A percentile compares a stretch with the other conserved stretches of the same genome.
phyloP scores from a whole-genome alignment of 768 basidiomycete genomes.

The Zangia roseola region DNA sequence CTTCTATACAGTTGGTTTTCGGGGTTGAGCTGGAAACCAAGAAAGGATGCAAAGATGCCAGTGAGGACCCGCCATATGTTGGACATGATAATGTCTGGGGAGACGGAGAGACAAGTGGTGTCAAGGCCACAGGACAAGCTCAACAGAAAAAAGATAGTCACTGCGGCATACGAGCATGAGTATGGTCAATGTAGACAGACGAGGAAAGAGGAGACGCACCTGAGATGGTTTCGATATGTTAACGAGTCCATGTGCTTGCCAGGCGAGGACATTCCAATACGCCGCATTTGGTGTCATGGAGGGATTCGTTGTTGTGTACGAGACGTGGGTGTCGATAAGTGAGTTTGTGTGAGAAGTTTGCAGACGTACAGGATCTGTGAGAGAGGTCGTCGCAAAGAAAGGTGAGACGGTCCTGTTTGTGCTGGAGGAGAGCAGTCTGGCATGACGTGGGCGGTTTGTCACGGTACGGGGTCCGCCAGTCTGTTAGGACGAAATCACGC shows the following conservation, averaged over 20 bases:
- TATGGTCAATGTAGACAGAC: not conserved
- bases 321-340: slow-evolving; percentile 68
- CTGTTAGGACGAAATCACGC: slow-evolving; percentile 51
- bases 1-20: slow-evolving; percentile 58
- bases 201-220: slow-evolving; percentile 42
- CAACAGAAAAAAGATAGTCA: slow-evolving; percentile 66
- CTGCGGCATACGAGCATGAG: slow-evolving; percentile 51
- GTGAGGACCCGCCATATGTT: slow-evolving; percentile 53
- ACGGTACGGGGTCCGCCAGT: slow-evolving; percentile 57
- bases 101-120: slow-evolving; percentile 44
- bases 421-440: slow-evolving; percentile 46
- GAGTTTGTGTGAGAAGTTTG: slow-evolving; percentile 68
- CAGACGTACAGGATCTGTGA: slow-evolving; percentile 70
- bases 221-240: slow-evolving; percentile 52
- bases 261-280: slow-evolving; percentile 73
- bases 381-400: slow-evolving; percentile 66
- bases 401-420: slow-evolving; percentile 50
- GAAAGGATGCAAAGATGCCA: slow-evolving; percentile 53
- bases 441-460: slow-evolving; percentile 57
- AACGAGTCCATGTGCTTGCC: slow-evolving; percentile 68
- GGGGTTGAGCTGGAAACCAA: slow-evolving; percentile 58
- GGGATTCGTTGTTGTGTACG: slow-evolving; percentile 58
- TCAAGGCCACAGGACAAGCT: slow-evolving; percentile 72
- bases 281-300: slow-evolving; percentile 47
- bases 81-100: slow-evolving; percentile 45